Evolutionary conservation across 306 rosid species (phyloP).

Genomic region (Trifolium repens): DNA sequence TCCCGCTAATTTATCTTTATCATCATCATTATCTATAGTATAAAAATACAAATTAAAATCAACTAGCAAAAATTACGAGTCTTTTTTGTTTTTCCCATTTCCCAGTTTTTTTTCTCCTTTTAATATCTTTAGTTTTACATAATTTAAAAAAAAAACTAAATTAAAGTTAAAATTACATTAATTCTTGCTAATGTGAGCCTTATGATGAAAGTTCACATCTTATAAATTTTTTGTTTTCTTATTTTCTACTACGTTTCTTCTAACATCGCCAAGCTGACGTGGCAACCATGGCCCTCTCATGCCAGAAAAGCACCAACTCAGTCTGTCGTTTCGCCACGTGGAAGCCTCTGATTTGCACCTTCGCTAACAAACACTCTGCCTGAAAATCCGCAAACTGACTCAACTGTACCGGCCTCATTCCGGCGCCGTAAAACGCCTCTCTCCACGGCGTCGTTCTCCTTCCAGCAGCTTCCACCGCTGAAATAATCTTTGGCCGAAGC

Average conservation of each 20-base stretch:
- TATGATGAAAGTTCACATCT: conserved; percentile 15
- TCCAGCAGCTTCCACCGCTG: conserved; percentile 73
- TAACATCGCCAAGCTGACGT: conserved; percentile 89
- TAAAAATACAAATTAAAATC: conserved; percentile 8
- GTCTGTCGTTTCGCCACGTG: conserved; percentile 83
- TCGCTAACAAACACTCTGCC: conserved; percentile 74
- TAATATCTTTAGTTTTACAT: conserved; percentile 7
- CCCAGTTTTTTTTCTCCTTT: background rate
- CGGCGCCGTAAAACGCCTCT: conserved; percentile 75
- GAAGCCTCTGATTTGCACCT: conserved; percentile 84
- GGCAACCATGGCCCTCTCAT: conserved; percentile 74
- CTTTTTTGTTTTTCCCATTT: conserved; percentile 39
- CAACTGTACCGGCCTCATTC: conserved; percentile 84
- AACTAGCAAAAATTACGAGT: conserved; percentile 25
- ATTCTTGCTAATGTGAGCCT: conserved; percentile 31
- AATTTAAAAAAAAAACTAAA: conserved; percentile 11
- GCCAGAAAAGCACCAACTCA: conserved; percentile 94
- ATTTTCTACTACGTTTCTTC: conserved; percentile 27
- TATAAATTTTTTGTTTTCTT: background rate
- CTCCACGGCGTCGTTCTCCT: conserved; percentile 58
- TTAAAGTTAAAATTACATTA: conserved; percentile 31
- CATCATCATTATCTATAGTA: background rate
- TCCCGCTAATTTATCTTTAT: background rate
- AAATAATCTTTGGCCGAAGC: conserved; percentile 63
- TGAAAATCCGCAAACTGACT: conserved; percentile 92